Percentiles rank a stretch among this genome's conserved stretches.
Conservation (phyloP, 345 rosid species). For the Bruguiera parviflora region DNA sequence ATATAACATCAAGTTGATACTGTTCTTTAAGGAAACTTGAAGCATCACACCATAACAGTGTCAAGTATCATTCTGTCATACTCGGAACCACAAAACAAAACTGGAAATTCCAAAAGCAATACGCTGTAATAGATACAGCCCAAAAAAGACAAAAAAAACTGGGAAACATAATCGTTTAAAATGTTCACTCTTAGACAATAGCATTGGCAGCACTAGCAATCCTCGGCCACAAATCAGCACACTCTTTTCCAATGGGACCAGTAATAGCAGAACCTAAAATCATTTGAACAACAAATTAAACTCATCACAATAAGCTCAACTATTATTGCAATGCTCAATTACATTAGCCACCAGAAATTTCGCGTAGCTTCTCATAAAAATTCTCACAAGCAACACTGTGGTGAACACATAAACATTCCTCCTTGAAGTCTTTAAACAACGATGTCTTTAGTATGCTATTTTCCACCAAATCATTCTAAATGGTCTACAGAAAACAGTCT, state of each 20-base stretch:
- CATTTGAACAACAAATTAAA: not conserved
- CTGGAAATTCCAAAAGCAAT: not conserved
- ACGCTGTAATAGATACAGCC: not conserved
- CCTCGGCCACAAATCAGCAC: slow-evolving; percentile 93
- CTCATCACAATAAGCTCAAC: not conserved
- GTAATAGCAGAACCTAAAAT: slow-evolving; percentile 82
- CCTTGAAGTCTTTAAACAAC: too few species aligned
- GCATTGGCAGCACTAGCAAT: slow-evolving; percentile 81
- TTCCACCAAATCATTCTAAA: too few species aligned
- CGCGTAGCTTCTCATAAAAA: too few species aligned
- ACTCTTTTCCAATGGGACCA: slow-evolving; percentile 89
- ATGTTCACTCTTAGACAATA: slow-evolving; percentile 16
- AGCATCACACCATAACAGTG: too few species aligned
- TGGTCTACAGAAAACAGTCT: too few species aligned
- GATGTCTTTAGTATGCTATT: too few species aligned
- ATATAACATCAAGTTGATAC: too few species aligned
- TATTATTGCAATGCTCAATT: too few species aligned
- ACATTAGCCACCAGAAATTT: too few species aligned
- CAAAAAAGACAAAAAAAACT: not conserved
- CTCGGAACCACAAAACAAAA: not conserved
- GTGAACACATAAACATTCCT: too few species aligned
- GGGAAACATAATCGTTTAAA: not conserved
- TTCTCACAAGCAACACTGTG: too few species aligned
- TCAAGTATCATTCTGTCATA: not conserved
- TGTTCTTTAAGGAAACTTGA: too few species aligned